phyloP scores from a whole-genome alignment of 2,329 filamentous ascomycete genomes.

The Ophiocordyceps camponoti-leonardi region DNA sequence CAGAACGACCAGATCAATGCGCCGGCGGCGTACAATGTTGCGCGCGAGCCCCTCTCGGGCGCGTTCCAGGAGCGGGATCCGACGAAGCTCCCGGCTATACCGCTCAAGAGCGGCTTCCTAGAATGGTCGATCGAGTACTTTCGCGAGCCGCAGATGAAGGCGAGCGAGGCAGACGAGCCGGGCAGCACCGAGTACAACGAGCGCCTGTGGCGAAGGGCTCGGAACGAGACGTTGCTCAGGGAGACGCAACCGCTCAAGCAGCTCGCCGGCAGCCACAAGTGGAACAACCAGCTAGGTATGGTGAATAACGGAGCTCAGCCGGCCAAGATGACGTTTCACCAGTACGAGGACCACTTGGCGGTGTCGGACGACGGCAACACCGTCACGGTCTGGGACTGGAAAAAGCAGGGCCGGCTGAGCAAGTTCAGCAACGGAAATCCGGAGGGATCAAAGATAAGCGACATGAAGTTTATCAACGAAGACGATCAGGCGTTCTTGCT shows the following conservation, averaged over 20 bases:
- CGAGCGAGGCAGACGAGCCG: slow-evolving; percentile 86
- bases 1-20: slow-evolving; percentile 52
- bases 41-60: slow-evolving; percentile 63
- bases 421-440: slow-evolving; percentile 94
- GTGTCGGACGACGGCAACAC: slow-evolving; percentile 88
- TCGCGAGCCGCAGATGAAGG: slow-evolving; percentile 95
- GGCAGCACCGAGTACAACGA: slow-evolving; percentile 95
- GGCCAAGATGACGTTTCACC: slow-evolving; percentile 86
- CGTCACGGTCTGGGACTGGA: slow-evolving; percentile 88
- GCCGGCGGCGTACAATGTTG: slow-evolving; percentile 56
- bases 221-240: slow-evolving; percentile 81
- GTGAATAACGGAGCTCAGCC: slow-evolving; percentile 85
- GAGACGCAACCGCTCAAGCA: slow-evolving; percentile 91
- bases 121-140: slow-evolving; percentile 98
- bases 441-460: slow-evolving; percentile 75
- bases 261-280: slow-evolving; percentile 67
- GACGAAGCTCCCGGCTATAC: slow-evolving; percentile 44
- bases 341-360: slow-evolving; percentile 91
- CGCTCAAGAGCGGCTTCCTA: slow-evolving; percentile 67
- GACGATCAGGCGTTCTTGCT: slow-evolving; percentile 91
- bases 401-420: slow-evolving; percentile 53
- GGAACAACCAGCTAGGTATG: slow-evolving; percentile 69
- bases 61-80: slow-evolving; percentile 49
- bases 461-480: slow-evolving; percentile 95
- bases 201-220: slow-evolving; percentile 75